Evolutionary conservation across 2,329 filamentous ascomycete species (phyloP), one percentile per base, ranked within the genome.

Genomic region (Bipolaris zeicola): DNA sequence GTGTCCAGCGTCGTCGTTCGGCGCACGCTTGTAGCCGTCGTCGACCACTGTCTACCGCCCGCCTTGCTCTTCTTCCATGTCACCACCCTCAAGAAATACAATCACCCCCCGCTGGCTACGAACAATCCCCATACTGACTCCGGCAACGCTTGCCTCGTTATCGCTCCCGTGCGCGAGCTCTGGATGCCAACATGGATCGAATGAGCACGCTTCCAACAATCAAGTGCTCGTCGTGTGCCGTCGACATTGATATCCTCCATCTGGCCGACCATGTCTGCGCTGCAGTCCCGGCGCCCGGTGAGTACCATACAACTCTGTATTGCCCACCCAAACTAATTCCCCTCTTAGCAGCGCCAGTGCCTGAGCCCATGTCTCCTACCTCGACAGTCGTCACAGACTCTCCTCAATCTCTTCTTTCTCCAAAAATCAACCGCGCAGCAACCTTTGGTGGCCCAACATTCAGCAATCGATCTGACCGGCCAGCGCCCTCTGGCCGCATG

Each of bases 201-300:
- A 63, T 68, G 63, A 73, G 74, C 65, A 62, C 71, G 43, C 60
- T 77, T 50, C 73, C 73, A 6, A 71, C 64, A 37, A 76, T 77
- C 59, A 77, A 78, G 64, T 77, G 76, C 62, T 76, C 74, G 22
- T 73, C 68, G 45, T 76, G 75, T 62, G 70, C 68, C 42, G 67
- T 70, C 51, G 86, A 93, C 68, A 90, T 96, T 57, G 89, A 93
- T 71, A 95, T 96, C 65, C 89, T 89, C 38, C 81, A 88, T 75
- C 90, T 96, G 88, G 91, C 91, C 60, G 91, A 96, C 60, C 92
- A 96, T 79, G 75, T 91, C 59, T 96, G 92, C 76, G 75, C 76
- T 43, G 78, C 75, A 56, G 58, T 75, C 60, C 64, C 71, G 53
- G 48, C 48, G 14, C 71, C 78, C 58, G 71, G 80, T 77, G 78